Percentiles rank a stretch among this genome's conserved stretches.
Evolutionary conservation across 306 rosid genomes (phyloP).

Genomic region (Cicer yamashitae): DNA sequence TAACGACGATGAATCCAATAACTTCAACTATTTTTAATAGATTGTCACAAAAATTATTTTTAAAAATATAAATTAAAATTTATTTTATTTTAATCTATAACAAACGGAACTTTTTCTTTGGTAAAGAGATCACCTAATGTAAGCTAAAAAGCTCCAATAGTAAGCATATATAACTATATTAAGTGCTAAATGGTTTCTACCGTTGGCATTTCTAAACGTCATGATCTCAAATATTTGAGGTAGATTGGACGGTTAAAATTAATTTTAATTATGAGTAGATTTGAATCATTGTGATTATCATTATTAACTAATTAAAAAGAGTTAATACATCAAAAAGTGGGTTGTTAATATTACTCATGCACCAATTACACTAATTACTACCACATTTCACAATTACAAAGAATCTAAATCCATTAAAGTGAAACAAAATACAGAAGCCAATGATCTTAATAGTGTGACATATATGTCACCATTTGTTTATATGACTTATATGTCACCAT

Average conservation of each 20-base stretch:
- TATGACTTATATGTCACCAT: conserved; percentile 9
- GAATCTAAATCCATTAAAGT: background rate
- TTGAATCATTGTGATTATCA: too few species aligned
- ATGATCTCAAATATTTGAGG: background rate
- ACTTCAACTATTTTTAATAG: too few species aligned
- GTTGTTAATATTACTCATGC: too few species aligned
- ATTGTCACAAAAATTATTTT: too few species aligned
- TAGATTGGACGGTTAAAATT: background rate
- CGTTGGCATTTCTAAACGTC: background rate
- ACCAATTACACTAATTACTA: too few species aligned
- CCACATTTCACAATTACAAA: background rate
- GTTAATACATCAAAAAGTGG: too few species aligned
- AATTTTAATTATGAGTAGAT: too few species aligned
- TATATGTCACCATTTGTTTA: background rate
- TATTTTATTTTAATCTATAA: too few species aligned
- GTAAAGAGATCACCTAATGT: background rate
- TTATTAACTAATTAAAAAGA: too few species aligned
- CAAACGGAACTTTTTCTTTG: background rate
- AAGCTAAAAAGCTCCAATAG: conserved; percentile 36
- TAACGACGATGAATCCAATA: too few species aligned
- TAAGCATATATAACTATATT: conserved; percentile 25
- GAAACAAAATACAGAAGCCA: conserved; percentile 38
- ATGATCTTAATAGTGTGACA: conserved; percentile 8
- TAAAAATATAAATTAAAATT: too few species aligned
- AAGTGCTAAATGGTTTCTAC: background rate